Evolutionary conservation across 345 rosid species (phyloP), one percentile per base, ranked within the genome.

Genomic region (Rhodomyrtus tomentosa): DNA sequence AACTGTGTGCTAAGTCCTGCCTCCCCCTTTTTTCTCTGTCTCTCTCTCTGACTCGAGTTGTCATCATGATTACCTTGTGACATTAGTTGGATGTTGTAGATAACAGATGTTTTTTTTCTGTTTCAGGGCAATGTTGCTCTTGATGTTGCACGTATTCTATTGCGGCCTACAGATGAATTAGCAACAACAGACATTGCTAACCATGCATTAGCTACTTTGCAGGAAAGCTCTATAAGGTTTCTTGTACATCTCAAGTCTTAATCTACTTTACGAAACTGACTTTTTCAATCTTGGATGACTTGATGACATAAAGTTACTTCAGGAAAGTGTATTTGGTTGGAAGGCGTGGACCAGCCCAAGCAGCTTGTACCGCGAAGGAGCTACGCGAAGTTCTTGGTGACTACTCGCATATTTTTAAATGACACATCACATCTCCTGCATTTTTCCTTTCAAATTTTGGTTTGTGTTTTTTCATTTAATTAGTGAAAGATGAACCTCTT

Each of bases 61-160:
- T 50, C 55, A 81, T 81, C 55, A 18, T 81, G 25, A 3, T 50
- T 81, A 27, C 20, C 52, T 81, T n/a, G 32, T 45, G 51, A 36
- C 58, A 51, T 50, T 32, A 36, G 76, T 68, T 68, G 76, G 76
- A 32, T 68, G 45, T 42, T 68, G 45, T 32, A 18, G 45, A 68
- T 68, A 68, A 68, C 45, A 76, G 52, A 45, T 20, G 48, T 80
- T 82, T 55, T 50, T 53, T 55, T 81, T 80, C 29, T 27, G 62
- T 90, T 62, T 62, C 91, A 97, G 99, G 99, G 99, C 81, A 97
- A 97, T 92, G 98, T 97, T 83, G 99, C 98, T 87, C 94, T 95
- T 74, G 98, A 95, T 88, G 94, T 92, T 88, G 98, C 98, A 83
- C 93, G 98, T 82, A 91, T 97, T 87, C 98, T 97, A 72, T 86